phyloP scores from a whole-genome alignment of 75 land plant species.

The Cunninghamia lanceolata region DNA sequence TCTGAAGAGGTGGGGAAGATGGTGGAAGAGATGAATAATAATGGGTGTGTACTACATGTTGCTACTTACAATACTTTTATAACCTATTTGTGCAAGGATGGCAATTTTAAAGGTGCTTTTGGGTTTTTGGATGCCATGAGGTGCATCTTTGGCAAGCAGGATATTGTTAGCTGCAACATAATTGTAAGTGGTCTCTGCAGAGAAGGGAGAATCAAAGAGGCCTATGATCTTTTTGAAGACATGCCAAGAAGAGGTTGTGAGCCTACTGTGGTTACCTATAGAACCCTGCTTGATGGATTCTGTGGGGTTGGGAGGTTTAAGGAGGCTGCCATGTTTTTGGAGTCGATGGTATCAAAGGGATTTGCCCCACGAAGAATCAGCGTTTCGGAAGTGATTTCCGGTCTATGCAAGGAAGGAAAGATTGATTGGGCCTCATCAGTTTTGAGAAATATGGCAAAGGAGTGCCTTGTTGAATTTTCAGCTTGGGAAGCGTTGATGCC shows the following conservation, averaged over 20 bases:
- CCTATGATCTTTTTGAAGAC: slow-evolving; percentile 16
- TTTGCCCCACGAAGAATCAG: slow-evolving; percentile 1
- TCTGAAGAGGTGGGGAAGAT: slow-evolving; percentile 4
- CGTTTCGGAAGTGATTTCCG: slow-evolving; percentile 8
- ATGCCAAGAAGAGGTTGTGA: slow-evolving; percentile 12
- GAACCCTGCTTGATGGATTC: slow-evolving; percentile 19
- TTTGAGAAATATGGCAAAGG: slow-evolving; percentile 9
- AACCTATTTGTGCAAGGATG: slow-evolving; percentile 9
- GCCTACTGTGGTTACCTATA: slow-evolving; percentile 23
- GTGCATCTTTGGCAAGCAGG: slow-evolving; percentile 10
- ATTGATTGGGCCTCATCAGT: slow-evolving; percentile 6
- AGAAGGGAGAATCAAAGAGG: slow-evolving; percentile 10
- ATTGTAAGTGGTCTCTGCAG: slow-evolving; percentile 11
- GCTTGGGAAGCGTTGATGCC: slow-evolving; percentile 6
- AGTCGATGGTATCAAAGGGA: slow-evolving; percentile 12
- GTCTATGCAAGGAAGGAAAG: slow-evolving; percentile 17
- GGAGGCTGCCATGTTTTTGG: slow-evolving; percentile 14
- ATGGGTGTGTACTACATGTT: slow-evolving; percentile 14
- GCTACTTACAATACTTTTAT: slow-evolving; percentile 7
- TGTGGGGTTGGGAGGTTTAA: slow-evolving; percentile 8
- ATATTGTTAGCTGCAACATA: slow-evolving; percentile 14
- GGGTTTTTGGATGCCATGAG: slow-evolving; percentile 13
- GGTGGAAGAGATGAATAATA: slow-evolving; percentile 16
- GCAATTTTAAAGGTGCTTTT: slow-evolving; percentile 15
- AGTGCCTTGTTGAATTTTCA: slow-evolving; percentile 12